These are phyloP conservation scores for Sclerotinia trifoliorum DNA, from an alignment of 2,329 filamentous ascomycete species.

Conservation along the genomic window DNA sequence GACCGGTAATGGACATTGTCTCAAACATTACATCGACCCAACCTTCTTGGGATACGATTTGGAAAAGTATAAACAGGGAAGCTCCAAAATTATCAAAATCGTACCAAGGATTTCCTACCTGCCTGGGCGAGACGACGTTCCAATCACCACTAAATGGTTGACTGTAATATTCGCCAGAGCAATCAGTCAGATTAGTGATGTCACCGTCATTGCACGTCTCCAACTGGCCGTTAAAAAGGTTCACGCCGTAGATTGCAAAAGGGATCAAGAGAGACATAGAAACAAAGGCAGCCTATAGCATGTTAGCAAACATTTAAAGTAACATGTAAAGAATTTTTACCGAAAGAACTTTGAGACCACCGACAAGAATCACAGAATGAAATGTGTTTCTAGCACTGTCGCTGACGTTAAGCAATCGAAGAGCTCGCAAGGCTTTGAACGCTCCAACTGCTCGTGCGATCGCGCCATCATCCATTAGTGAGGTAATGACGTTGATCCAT, in stretches of 20 bases:
- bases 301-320: slow-evolving; percentile 22
- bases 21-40: slow-evolving; percentile 93
- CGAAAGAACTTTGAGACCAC: slow-evolving; percentile 83
- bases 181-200: slow-evolving; percentile 64
- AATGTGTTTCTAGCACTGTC: slow-evolving; percentile 95
- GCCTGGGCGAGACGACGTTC: slow-evolving; percentile 79
- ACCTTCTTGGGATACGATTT: slow-evolving; percentile 97
- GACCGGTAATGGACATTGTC: slow-evolving; percentile 77
- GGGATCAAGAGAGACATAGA: slow-evolving; percentile 92
- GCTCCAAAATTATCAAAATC: slow-evolving; percentile 95
- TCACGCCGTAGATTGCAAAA: slow-evolving; percentile 94
- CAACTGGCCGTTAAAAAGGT: slow-evolving; percentile 84
- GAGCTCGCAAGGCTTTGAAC: slow-evolving; percentile 91
- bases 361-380: slow-evolving; percentile 91
- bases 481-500: slow-evolving; percentile 89
- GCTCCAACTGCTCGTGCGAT: slow-evolving; percentile 90
- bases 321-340: slow-evolving; percentile 29
- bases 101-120: slow-evolving; percentile 78
- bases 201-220: slow-evolving; percentile 74
- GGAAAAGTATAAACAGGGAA: slow-evolving; percentile 92
- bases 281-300: slow-evolving; percentile 69
- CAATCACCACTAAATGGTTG: slow-evolving; percentile 72
- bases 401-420: slow-evolving; percentile 90
- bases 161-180: slow-evolving; percentile 78
- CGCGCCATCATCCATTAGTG: slow-evolving; percentile 76